Percentiles rank a stretch among this genome's conserved stretches.
Evolutionary conservation across 257 asterid genomes (phyloP).

Genomic region (Solanum infundibuliforme): DNA sequence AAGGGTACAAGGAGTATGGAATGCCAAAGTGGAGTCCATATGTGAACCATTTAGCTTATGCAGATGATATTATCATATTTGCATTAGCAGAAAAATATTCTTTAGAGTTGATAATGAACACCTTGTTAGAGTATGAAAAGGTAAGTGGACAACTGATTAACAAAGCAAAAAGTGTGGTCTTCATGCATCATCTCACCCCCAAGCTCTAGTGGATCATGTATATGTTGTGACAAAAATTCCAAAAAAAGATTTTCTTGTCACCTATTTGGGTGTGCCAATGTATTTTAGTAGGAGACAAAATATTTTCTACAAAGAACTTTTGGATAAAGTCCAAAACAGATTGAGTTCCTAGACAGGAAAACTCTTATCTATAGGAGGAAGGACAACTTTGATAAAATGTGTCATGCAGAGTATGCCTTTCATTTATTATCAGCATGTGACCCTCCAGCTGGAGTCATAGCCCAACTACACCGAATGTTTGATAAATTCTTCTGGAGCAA

Average conservation of each 20-base stretch:
- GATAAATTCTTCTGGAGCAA: not conserved
- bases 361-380: not conserved
- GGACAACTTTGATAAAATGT: not conserved
- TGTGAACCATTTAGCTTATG: not conserved
- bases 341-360: not conserved
- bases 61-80: not conserved
- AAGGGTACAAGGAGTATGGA: not conserved
- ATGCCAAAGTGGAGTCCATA: not conserved
- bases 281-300: not conserved
- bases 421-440: not conserved
- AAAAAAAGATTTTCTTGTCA: not conserved
- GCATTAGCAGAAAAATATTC: not conserved
- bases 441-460: not conserved
- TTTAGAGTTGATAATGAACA: not conserved
- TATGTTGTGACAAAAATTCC: not conserved
- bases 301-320: not conserved
- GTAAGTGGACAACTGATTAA: not conserved
- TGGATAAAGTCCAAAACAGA: not conserved
- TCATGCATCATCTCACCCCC: not conserved
- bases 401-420: not conserved
- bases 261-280: not conserved
- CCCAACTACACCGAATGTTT: not conserved
- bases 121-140: not conserved
- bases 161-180: not conserved
- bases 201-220: not conserved